phyloP scores from a whole-genome alignment of 2,329 filamentous ascomycete genomes.

The Arthrobotrys musiformis region DNA sequence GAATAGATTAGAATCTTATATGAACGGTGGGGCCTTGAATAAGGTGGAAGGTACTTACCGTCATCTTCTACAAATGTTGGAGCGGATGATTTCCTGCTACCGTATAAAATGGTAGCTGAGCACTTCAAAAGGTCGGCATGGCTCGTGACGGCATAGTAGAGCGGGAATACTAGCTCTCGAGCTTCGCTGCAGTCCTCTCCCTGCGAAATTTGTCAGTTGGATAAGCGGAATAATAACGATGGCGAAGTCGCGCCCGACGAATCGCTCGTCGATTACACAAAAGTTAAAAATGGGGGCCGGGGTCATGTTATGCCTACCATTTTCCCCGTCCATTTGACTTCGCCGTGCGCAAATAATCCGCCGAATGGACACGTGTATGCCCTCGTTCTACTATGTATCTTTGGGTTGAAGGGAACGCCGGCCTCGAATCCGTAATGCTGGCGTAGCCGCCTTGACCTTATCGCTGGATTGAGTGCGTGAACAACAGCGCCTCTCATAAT shows the following conservation, averaged over 20 bases:
- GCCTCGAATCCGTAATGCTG: constrained; percentile 36
- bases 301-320: not conserved
- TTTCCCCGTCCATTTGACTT: not conserved
- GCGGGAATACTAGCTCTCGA: not conserved
- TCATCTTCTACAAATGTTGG: not conserved
- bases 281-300: not conserved
- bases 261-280: no score
- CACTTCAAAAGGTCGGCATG: not conserved
- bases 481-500: constrained; percentile 46
- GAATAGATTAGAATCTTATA: not conserved
- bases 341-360: not conserved
- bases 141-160: not conserved
- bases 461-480: not conserved
- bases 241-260: no score
- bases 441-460: constrained; percentile 20
- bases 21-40: not conserved
- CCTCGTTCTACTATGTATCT: not conserved
- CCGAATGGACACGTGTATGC: not conserved
- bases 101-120: not conserved
- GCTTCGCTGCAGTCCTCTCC: constrained; percentile 20
- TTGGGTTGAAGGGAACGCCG: not conserved
- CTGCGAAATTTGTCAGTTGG: no score
- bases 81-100: not conserved
- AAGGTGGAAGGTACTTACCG: constrained; percentile 11
- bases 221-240: no score